Conservation (phyloP, 208 protist species). For the Leishmania mexicana region DNA sequence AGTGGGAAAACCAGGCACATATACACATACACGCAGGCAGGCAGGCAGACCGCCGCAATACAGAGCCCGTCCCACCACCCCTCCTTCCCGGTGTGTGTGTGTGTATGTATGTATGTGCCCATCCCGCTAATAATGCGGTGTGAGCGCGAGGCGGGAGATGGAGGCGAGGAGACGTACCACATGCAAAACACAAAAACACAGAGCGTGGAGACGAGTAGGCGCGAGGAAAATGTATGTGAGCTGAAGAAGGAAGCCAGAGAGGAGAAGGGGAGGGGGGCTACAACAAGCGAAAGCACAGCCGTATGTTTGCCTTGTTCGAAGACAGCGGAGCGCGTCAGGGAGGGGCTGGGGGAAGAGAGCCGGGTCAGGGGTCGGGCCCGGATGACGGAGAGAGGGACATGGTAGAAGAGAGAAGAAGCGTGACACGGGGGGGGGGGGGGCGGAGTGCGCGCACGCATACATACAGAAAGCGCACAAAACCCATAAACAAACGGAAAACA, state of each 20-base stretch:
- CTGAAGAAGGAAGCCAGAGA: background rate
- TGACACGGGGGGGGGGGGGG: background rate
- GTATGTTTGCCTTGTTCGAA: background rate
- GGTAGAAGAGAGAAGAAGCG: background rate
- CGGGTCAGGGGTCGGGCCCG: background rate
- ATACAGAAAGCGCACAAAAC: background rate
- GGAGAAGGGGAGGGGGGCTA: background rate
- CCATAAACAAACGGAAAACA: background rate
- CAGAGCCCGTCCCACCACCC: background rate
- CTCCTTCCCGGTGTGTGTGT: background rate
- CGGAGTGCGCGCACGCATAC: background rate
- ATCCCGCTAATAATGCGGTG: background rate
- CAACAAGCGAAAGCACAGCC: background rate
- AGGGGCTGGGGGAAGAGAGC: background rate
- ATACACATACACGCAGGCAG: background rate
- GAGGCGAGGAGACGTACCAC: background rate
- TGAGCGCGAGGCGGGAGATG: background rate
- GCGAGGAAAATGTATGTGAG: too few relatives aligned
- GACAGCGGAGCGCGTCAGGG: background rate
- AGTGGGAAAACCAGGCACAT: background rate
- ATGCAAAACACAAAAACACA: background rate
- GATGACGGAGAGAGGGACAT: background rate
- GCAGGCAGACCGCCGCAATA: background rate
- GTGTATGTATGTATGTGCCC: background rate
- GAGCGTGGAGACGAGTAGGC: background rate